phyloP scores from a whole-genome alignment of 1,139 yeast genomes.

The Blastobotrys petasosporus region DNA sequence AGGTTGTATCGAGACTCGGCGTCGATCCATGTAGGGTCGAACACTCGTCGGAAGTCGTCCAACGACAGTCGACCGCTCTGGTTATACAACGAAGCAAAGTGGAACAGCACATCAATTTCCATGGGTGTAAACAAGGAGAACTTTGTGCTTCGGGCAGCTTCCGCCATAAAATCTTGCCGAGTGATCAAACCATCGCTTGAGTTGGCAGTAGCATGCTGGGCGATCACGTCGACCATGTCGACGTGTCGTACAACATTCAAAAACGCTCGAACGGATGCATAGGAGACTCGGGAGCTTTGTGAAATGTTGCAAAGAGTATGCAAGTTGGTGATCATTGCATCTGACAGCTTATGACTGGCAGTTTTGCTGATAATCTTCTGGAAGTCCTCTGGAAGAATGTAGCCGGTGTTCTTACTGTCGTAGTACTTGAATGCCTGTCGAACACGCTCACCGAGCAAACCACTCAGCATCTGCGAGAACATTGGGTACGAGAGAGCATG shows the following conservation, averaged over 20 bases:
- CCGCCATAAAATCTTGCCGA: slow-evolving; percentile 36
- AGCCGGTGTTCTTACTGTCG: slow-evolving; percentile 37
- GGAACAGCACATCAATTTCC: slow-evolving; percentile 41
- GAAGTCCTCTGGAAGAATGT: slow-evolving; percentile 39
- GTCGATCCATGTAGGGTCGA: slow-evolving; percentile 43
- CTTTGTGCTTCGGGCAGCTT: slow-evolving; percentile 38
- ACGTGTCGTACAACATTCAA: slow-evolving; percentile 39
- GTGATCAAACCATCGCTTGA: slow-evolving; percentile 37
- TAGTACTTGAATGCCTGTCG: slow-evolving; percentile 40
- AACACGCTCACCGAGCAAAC: slow-evolving; percentile 42
- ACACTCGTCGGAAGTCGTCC: slow-evolving; percentile 38
- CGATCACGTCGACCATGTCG: slow-evolving; percentile 39
- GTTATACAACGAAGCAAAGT: slow-evolving; percentile 37
- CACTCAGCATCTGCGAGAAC: slow-evolving; percentile 43
- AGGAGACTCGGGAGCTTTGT: slow-evolving; percentile 35
- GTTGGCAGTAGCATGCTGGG: slow-evolving; percentile 31
- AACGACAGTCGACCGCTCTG: slow-evolving; percentile 34
- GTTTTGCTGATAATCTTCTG: slow-evolving; percentile 36
- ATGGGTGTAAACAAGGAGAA: slow-evolving; percentile 42
- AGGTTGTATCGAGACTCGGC: slow-evolving; percentile 33
- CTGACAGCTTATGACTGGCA: slow-evolving; percentile 40
- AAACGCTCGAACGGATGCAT: slow-evolving; percentile 42
- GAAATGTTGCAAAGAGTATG: slow-evolving; percentile 37
- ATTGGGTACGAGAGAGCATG: slow-evolving; percentile 38
- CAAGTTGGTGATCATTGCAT: slow-evolving; percentile 34